Percentiles rank a stretch among this genome's conserved stretches.
Evolutionary conservation across 192 early-diverging fungal genomes (phyloP).

Genomic region (Neocallimastix lanati): DNA sequence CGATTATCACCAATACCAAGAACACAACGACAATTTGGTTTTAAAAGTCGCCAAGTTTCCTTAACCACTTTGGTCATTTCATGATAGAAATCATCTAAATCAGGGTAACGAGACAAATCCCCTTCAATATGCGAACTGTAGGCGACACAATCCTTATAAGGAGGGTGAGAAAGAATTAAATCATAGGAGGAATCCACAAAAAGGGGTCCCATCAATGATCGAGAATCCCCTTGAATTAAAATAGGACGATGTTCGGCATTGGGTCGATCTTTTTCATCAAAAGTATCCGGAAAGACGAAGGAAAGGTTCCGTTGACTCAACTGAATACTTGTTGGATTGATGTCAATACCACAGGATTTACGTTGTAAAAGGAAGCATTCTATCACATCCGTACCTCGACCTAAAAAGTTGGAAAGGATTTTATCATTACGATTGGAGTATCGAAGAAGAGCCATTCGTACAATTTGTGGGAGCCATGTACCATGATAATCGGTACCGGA

Average conservation of each 20-base stretch:
- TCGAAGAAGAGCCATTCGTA: conserved; percentile 53
- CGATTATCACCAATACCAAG: conserved; percentile 90
- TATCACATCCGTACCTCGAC: conserved; percentile 89
- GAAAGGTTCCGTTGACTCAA: conserved; percentile 70
- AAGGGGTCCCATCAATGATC: conserved; percentile 38
- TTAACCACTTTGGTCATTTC: conserved; percentile 56
- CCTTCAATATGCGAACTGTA: conserved; percentile 59
- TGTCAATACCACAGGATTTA: conserved; percentile 64
- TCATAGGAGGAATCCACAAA: conserved; percentile 61
- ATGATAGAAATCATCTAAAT: conserved; percentile 43
- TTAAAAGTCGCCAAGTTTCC: conserved; percentile 46
- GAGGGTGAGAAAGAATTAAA: conserved; percentile 80
- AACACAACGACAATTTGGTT: conserved; percentile 47
- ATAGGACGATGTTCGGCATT: conserved; percentile 58
- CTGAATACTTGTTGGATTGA: conserved; percentile 48
- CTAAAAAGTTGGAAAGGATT: conserved; percentile 80
- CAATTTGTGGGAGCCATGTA: conserved; percentile 88
- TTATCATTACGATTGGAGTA: conserved; percentile 59
- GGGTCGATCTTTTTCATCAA: background rate
- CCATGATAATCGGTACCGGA: conserved; percentile 77
- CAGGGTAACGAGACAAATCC: conserved; percentile 65
- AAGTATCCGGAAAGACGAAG: conserved; percentile 51
- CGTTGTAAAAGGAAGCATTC: conserved; percentile 66
- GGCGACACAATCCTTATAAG: conserved; percentile 78
- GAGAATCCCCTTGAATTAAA: conserved; percentile 65